These are phyloP conservation scores for Rhizopogon roseolus DNA, from an alignment of 768 basidiomycete genomes.

Conservation along the genomic window DNA sequence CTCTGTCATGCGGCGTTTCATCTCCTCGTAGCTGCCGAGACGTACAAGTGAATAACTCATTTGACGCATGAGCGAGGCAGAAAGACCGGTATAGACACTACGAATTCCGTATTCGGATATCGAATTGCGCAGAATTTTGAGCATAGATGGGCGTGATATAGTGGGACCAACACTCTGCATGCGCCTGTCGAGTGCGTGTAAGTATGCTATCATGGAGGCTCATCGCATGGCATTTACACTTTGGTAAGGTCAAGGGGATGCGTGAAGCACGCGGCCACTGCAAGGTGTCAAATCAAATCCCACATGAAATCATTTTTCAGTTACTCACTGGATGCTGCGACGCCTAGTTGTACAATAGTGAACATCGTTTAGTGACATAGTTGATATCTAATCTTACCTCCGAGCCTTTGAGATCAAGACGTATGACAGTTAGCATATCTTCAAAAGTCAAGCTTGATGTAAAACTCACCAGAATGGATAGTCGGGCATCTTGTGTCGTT, in stretches of 20 bases:
- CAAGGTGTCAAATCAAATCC: constrained; percentile 5
- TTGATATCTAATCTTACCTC: constrained; percentile 37
- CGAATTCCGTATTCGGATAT: constrained; percentile 63
- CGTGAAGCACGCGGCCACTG: constrained; percentile 78
- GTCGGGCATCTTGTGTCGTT: constrained; percentile 17
- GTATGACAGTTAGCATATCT: not conserved
- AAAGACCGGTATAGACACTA: constrained; percentile 77
- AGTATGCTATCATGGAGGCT: constrained; percentile 1
- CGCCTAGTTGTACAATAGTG: constrained; percentile 32
- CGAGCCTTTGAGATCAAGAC: constrained; percentile 40
- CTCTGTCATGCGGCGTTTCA: constrained; percentile 54
- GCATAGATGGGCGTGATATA: constrained; percentile 56
- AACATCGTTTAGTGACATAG: constrained; percentile 2
- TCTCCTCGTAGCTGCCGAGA: constrained; percentile 75
- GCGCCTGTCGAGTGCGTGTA: constrained; percentile 39
- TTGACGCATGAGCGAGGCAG: constrained; percentile 80
- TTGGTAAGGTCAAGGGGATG: constrained; percentile 85
- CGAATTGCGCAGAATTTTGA: constrained; percentile 60
- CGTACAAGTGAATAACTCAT: constrained; percentile 91
- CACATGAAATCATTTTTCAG: not conserved
- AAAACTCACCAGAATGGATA: constrained; percentile 28
- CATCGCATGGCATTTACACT: constrained; percentile 46
- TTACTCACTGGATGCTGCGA: constrained; percentile 58
- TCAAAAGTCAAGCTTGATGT: not conserved
- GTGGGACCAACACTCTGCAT: constrained; percentile 70